A percentile compares a stretch with the other conserved stretches of the same genome.
Evolutionary conservation across 225 moss, liverwort and hornwort species (phyloP).

Genomic region (Marchantia paleacea): DNA sequence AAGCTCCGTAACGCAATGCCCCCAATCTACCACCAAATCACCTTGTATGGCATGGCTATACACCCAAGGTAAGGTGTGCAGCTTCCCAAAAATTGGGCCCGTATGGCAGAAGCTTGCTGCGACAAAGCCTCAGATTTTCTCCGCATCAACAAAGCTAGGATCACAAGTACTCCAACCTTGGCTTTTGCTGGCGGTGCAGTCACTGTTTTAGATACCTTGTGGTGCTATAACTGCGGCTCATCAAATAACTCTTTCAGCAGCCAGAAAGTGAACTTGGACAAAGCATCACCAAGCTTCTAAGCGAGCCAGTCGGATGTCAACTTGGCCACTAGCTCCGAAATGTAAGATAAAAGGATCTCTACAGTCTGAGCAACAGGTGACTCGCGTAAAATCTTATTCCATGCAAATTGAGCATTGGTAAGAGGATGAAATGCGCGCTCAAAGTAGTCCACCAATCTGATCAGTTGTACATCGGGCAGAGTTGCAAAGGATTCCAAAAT

Average conservation of each 20-base stretch:
- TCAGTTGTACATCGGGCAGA: too few species aligned
- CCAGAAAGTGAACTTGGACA: slow-evolving; percentile 77
- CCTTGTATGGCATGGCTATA: slow-evolving; percentile 93
- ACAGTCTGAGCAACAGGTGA: slow-evolving; percentile 58
- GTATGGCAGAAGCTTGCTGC: slow-evolving; percentile 61
- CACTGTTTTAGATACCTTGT: slow-evolving; percentile 46
- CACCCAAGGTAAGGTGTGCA: slow-evolving; percentile 80
- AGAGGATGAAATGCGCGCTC: slow-evolving; percentile 71
- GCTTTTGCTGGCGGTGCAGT: slow-evolving; percentile 55
- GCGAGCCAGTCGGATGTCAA: slow-evolving; percentile 76
- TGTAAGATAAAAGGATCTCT: slow-evolving; percentile 72
- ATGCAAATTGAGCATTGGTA: slow-evolving; percentile 70
- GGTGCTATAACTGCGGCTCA: slow-evolving; percentile 38
- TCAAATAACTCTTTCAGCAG: slow-evolving; percentile 67
- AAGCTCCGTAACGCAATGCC: too few species aligned
- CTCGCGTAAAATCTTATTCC: slow-evolving; percentile 90
- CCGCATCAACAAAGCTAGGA: slow-evolving; percentile 68
- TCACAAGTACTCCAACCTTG: slow-evolving; percentile 82
- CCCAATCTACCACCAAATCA: too few species aligned
- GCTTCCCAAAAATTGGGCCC: slow-evolving; percentile 72
- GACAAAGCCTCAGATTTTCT: slow-evolving; percentile 74
- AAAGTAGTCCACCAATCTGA: slow-evolving; percentile 90
- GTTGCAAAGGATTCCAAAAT: slow-evolving; percentile 57
- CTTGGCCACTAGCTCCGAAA: slow-evolving; percentile 67
- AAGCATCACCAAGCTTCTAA: slow-evolving; percentile 65